Evolutionary conservation across 164 flowering plant species (phyloP).

Genomic region (Tetracentron sinense): DNA sequence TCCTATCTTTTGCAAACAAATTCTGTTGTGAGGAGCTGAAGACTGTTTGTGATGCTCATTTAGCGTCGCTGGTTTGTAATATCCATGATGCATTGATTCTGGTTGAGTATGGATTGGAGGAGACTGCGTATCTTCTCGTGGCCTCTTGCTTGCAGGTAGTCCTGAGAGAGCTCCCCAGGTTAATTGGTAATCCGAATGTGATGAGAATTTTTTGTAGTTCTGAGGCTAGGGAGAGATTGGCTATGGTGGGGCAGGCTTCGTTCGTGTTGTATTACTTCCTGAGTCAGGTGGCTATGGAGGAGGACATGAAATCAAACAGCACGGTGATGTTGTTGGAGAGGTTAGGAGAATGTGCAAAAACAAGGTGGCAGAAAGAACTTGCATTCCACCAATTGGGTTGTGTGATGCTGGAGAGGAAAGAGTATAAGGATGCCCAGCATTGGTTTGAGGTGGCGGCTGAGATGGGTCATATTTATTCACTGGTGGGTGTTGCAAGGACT

Average conservation of each 20-base stretch:
- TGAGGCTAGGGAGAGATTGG: slow-evolving; percentile 48
- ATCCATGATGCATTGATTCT: slow-evolving; percentile 56
- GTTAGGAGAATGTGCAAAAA: slow-evolving; percentile 52
- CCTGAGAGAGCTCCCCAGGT: slow-evolving; percentile 64
- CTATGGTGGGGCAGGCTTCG: slow-evolving; percentile 51
- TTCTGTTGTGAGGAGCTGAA: slow-evolving; percentile 83
- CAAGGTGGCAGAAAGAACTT: slow-evolving; percentile 64
- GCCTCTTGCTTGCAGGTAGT: slow-evolving; percentile 77
- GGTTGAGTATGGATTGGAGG: slow-evolving; percentile 72
- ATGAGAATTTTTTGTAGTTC: slow-evolving; percentile 48
- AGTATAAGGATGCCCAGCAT: slow-evolving; percentile 54
- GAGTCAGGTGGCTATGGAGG: slow-evolving; percentile 74
- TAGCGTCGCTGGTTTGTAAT: slow-evolving; percentile 47
- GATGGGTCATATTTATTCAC: slow-evolving; percentile 70
- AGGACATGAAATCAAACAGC: slow-evolving; percentile 46
- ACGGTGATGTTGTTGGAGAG: slow-evolving; percentile 65
- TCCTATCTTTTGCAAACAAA: slow-evolving; percentile 60
- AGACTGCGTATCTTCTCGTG: slow-evolving; percentile 56
- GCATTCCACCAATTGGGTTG: slow-evolving; percentile 74
- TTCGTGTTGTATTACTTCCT: slow-evolving; percentile 68
- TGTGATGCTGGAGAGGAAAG: slow-evolving; percentile 64
- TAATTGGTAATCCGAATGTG: slow-evolving; percentile 39
- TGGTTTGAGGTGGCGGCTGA: slow-evolving; percentile 62
- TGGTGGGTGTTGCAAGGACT: slow-evolving; percentile 69
- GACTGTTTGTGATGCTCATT: slow-evolving; percentile 54